A percentile compares a stretch with the other conserved stretches of the same genome.
These are phyloP conservation scores for Berkeleyomyces basicola DNA, from an alignment of 2,329 filamentous ascomycete species.

Conservation along the genomic window DNA sequence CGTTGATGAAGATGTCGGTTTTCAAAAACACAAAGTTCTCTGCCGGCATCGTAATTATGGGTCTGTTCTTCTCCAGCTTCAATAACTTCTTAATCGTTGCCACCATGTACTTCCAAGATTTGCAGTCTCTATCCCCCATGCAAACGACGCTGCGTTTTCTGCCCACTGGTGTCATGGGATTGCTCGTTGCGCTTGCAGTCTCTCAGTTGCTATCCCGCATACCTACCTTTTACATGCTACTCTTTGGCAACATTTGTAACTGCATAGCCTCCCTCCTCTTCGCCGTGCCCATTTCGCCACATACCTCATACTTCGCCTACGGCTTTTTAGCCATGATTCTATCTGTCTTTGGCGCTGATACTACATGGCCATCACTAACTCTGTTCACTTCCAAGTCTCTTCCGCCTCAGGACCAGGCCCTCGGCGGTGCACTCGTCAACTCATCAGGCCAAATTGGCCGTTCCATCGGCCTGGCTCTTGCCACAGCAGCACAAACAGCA, in stretches of 20 bases:
- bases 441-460: slow-evolving; percentile 48
- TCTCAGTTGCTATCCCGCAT: slow-evolving; percentile 40
- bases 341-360: slow-evolving; percentile 49
- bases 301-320: slow-evolving; percentile 50
- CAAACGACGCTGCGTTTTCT: slow-evolving; percentile 54
- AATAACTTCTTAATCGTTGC: slow-evolving; percentile 51
- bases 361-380: slow-evolving; percentile 46
- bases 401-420: slow-evolving; percentile 45
- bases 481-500: slow-evolving; percentile 46
- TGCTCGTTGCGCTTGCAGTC: slow-evolving; percentile 38
- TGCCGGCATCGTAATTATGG: slow-evolving; percentile 48
- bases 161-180: slow-evolving; percentile 44
- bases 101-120: slow-evolving; percentile 56
- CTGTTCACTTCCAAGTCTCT: slow-evolving; percentile 49
- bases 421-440: slow-evolving; percentile 53
- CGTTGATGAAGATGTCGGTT: slow-evolving; percentile 42
- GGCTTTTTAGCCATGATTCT: slow-evolving; percentile 50
- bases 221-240: slow-evolving; percentile 39
- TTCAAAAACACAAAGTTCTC: slow-evolving; percentile 44
- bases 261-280: slow-evolving; percentile 42
- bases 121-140: slow-evolving; percentile 42
- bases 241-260: slow-evolving; percentile 39
- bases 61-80: slow-evolving; percentile 49
- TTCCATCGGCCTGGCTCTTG: slow-evolving; percentile 47
- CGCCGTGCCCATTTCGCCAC: slow-evolving; percentile 42